Evolutionary conservation across 164 flowering plant genomes (phyloP).

Genomic region (Tetracentron sinense): DNA sequence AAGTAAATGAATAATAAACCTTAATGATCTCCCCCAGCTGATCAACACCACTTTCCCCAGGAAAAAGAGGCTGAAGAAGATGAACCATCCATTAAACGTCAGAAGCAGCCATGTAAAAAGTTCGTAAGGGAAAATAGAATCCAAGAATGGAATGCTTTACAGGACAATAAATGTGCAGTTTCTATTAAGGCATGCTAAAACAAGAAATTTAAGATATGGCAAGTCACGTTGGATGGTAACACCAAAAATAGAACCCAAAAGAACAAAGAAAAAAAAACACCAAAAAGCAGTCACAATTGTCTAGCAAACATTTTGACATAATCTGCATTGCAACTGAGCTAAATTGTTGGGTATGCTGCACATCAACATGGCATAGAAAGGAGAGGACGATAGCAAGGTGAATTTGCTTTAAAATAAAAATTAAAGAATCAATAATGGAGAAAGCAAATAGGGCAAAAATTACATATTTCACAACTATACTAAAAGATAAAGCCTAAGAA

Average conservation of each 20-base stretch:
- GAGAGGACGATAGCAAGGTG: background rate
- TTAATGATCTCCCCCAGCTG: conserved; percentile 88
- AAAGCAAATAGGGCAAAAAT: background rate
- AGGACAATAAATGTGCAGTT: background rate
- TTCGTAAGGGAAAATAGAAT: background rate
- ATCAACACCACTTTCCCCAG: conserved; percentile 89
- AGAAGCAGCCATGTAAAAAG: conserved; percentile 5
- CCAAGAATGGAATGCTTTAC: background rate
- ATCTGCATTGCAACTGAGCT: background rate
- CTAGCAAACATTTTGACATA: background rate
- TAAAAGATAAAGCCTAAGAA: background rate
- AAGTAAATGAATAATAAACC: conserved; percentile 29
- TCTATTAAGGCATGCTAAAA: conserved; percentile 1
- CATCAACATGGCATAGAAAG: background rate
- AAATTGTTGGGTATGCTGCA: background rate
- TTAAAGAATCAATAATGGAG: background rate
- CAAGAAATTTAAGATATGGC: too few species aligned
- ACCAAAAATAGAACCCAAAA: too few species aligned
- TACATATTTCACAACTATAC: background rate
- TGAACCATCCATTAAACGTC: conserved; percentile 16
- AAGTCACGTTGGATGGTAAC: too few species aligned
- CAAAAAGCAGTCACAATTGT: background rate
- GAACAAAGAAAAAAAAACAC: too few species aligned
- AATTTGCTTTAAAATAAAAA: background rate
- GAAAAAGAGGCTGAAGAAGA: conserved; percentile 70